phyloP scores from a whole-genome alignment of 2,329 filamentous ascomycete genomes.

The Stachybotrys elegans region DNA sequence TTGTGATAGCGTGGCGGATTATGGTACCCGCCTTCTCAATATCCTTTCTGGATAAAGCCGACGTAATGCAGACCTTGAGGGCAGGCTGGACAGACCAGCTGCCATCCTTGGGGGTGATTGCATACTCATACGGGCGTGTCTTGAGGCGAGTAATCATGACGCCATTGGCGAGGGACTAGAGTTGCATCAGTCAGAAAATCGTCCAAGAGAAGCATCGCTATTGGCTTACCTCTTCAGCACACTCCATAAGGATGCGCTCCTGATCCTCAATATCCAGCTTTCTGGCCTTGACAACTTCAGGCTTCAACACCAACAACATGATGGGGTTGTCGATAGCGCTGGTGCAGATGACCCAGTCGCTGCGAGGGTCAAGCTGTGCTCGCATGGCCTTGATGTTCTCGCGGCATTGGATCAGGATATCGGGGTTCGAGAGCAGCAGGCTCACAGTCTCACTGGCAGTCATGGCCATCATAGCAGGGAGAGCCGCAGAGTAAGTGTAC shows the following conservation, averaged over 20 bases:
- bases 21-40: slow-evolving; percentile 87
- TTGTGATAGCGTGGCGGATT: slow-evolving; percentile 89
- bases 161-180: slow-evolving; percentile 74
- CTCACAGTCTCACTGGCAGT: slow-evolving; percentile 88
- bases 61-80: slow-evolving; percentile 87
- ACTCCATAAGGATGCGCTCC: slow-evolving; percentile 79
- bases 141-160: slow-evolving; percentile 87
- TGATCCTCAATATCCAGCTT: slow-evolving; percentile 70
- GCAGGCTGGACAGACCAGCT: slow-evolving; percentile 70
- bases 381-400: slow-evolving; percentile 86
- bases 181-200: slow-evolving; percentile 11
- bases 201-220: slow-evolving; percentile 3
- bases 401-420: slow-evolving; percentile 70
- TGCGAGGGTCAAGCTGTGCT: slow-evolving; percentile 82
- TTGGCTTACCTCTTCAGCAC: slow-evolving; percentile 78
- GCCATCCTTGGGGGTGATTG: slow-evolving; percentile 63
- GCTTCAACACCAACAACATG: slow-evolving; percentile 77
- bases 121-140: slow-evolving; percentile 60
- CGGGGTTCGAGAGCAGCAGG: slow-evolving; percentile 80
- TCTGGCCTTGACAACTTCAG: slow-evolving; percentile 69
- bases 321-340: slow-evolving; percentile 83
- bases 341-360: slow-evolving; percentile 84
- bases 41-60: slow-evolving; percentile 85
- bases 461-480: slow-evolving; percentile 92
- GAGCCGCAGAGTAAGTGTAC: slow-evolving; percentile 92